phyloP scores from a whole-genome alignment of 192 early-diverging fungal genomes.

The Mortierella antarctica region DNA sequence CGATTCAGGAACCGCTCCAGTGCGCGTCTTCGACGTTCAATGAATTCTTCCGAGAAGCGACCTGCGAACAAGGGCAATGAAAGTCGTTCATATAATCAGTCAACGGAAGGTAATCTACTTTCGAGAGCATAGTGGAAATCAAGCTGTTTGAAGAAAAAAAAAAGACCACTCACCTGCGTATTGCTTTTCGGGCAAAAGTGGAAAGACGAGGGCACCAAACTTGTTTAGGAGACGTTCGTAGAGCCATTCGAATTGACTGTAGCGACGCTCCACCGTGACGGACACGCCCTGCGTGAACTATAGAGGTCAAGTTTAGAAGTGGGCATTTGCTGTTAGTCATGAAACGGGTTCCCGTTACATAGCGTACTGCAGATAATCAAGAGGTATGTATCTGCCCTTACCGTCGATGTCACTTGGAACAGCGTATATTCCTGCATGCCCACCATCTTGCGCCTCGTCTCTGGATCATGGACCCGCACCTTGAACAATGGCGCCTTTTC shows the following conservation, averaged over 20 bases:
- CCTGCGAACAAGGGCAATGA: slow-evolving; percentile 15
- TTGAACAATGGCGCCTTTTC: slow-evolving; percentile 55
- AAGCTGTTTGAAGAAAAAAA: neutral
- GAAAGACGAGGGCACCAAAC: slow-evolving; percentile 53
- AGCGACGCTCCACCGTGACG: slow-evolving; percentile 57
- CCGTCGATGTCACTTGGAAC: slow-evolving; percentile 54
- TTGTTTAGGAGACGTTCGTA: slow-evolving; percentile 49
- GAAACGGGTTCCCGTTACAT: neutral
- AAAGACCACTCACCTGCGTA: slow-evolving; percentile 35
- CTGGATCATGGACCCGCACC: slow-evolving; percentile 55
- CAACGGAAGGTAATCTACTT: neutral
- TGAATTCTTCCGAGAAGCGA: slow-evolving; percentile 58
- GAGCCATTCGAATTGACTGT: slow-evolving; percentile 59
- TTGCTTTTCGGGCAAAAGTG: slow-evolving; percentile 57
- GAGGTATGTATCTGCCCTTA: slow-evolving; percentile 1
- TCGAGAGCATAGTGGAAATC: neutral
- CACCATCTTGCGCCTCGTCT: slow-evolving; percentile 56
- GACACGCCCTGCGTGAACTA: slow-evolving; percentile 53
- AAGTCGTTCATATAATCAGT: neutral
- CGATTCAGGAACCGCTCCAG: slow-evolving; percentile 56
- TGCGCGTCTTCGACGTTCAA: slow-evolving; percentile 51
- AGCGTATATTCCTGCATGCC: slow-evolving; percentile 59
- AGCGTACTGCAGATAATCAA: neutral
- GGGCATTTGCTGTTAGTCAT: neutral
- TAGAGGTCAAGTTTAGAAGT: neutral